Evolutionary conservation across 1,139 yeast genomes (phyloP).

Genomic region (Yamadazyma pseudoaaseri): DNA sequence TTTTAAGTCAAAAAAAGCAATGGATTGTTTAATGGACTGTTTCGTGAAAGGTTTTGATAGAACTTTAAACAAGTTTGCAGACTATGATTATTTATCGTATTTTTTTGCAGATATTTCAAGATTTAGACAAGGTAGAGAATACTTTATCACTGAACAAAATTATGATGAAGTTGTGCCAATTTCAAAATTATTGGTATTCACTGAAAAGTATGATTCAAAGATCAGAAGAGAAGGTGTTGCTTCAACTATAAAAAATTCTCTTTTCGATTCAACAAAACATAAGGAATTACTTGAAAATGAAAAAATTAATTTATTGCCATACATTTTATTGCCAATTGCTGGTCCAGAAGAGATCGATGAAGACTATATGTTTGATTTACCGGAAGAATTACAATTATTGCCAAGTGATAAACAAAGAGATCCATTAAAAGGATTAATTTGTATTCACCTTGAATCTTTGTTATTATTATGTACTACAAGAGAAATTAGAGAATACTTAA

Average conservation of each 20-base stretch:
- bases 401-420: slow-evolving; percentile 80
- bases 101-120: slow-evolving; percentile 91
- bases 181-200: slow-evolving; percentile 76
- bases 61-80: slow-evolving; percentile 66
- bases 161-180: slow-evolving; percentile 82
- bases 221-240: slow-evolving; percentile 92
- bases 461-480: slow-evolving; percentile 75
- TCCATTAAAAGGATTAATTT: slow-evolving; percentile 60
- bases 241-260: slow-evolving; percentile 83
- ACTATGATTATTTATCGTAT: slow-evolving; percentile 79
- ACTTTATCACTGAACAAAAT: slow-evolving; percentile 66
- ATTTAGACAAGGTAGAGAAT: slow-evolving; percentile 64
- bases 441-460: slow-evolving; percentile 74
- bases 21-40: slow-evolving; percentile 86
- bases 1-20: slow-evolving; percentile 58
- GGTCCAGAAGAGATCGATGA: slow-evolving; percentile 77
- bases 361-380: slow-evolving; percentile 84
- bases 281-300: slow-evolving; percentile 56
- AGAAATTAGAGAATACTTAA: slow-evolving; percentile 67
- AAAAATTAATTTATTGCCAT: slow-evolving; percentile 73
- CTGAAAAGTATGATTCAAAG: slow-evolving; percentile 74
- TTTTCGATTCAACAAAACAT: slow-evolving; percentile 79
- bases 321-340: slow-evolving; percentile 77
- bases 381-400: slow-evolving; percentile 82
- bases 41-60: slow-evolving; percentile 85